Evolutionary conservation across 1,284 basidiomycete species (phyloP), one percentile per base, ranked within the genome.

Genomic region (Meripilus lineatus): DNA sequence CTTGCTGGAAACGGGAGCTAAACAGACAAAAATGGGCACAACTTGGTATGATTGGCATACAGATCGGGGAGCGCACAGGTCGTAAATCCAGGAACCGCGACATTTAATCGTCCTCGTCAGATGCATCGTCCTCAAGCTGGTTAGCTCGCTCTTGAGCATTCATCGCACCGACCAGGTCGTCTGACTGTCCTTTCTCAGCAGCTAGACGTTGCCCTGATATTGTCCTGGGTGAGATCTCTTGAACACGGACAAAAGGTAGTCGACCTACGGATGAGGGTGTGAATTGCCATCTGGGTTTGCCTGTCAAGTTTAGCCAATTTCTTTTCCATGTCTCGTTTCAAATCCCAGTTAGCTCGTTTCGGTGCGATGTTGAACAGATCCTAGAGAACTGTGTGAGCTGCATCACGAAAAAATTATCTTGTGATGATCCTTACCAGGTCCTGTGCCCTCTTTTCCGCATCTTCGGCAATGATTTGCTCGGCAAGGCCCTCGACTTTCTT

Each of bases 321-420:
- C 67, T 88, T 91, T 45, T 92, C 89, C 67, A 94, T 83, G 59
- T 97, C 93, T 38, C 94, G 81, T 64, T 95, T 97, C 52, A 99
- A 70, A 65, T 98, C 95, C 94, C 95, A 98, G 64, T 98, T 98
- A 8, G 89, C 82, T 39, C 92, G 77, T 72, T 94, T 95, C 1
- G 95, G 95, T 21, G 94, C 94, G 53, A 99, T 97, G 61, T 96
- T 98, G 62, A 93, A 89, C 21, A 98, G 74, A 59, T 98, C 93
- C 92, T 96, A 60, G 38, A 44, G 23, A 37, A 22, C 21, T n/a
- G 41, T 30, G 39, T 28, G 36, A 34, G 35, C 41, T 44, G 33
- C 32, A 14, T 30, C 28, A n/a, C 38, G 18, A 22, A 36, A 15
- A n/a, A 23, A 45, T 35, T 28, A 25, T 21, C 14, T 14, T 8